Evolutionary conservation across 768 basidiomycete species (phyloP).

Genomic region (Serpula lacrymans): DNA sequence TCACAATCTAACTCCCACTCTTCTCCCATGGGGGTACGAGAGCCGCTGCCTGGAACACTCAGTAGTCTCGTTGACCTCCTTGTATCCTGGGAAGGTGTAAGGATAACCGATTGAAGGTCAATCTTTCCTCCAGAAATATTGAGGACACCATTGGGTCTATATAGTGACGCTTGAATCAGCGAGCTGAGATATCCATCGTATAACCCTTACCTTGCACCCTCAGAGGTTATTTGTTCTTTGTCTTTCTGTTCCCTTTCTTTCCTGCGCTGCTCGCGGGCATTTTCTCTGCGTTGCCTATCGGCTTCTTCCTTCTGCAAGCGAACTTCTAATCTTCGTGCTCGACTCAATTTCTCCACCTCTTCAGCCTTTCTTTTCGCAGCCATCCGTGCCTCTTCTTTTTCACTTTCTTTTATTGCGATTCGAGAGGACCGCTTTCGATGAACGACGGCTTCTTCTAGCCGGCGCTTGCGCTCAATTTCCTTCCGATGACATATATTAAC

Average conservation of each 20-base stretch:
- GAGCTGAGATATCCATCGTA: too few relatives aligned
- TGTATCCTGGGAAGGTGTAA: too few relatives aligned
- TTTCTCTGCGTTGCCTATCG: conserved; percentile 52
- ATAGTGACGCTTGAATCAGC: too few relatives aligned
- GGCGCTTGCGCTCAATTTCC: conserved; percentile 62
- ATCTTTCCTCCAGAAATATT: too few relatives aligned
- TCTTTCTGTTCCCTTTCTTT: conserved; percentile 31
- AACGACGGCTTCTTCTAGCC: conserved; percentile 69
- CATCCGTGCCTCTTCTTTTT: conserved; percentile 68
- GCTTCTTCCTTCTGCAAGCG: conserved; percentile 56
- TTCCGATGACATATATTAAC: conserved; percentile 25
- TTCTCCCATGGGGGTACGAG: conserved; percentile 53
- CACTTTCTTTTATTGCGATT: conserved; percentile 76
- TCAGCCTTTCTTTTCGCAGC: conserved; percentile 60
- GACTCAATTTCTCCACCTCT: conserved; percentile 63
- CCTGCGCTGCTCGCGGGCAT: conserved; percentile 51
- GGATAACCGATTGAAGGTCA: too few relatives aligned
- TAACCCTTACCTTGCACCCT: too few relatives aligned
- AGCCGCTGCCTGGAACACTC: conserved; percentile 35
- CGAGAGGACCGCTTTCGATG: conserved; percentile 92
- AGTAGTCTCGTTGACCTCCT: too few relatives aligned
- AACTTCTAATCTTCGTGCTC: conserved; percentile 55
- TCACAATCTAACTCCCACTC: conserved; percentile 91
- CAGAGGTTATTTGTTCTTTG: conserved; percentile 10
- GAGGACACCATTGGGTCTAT: too few relatives aligned